Conservation (phyloP, 2,329 filamentous ascomycete genomes). For the Teratosphaeria destructans region DNA sequence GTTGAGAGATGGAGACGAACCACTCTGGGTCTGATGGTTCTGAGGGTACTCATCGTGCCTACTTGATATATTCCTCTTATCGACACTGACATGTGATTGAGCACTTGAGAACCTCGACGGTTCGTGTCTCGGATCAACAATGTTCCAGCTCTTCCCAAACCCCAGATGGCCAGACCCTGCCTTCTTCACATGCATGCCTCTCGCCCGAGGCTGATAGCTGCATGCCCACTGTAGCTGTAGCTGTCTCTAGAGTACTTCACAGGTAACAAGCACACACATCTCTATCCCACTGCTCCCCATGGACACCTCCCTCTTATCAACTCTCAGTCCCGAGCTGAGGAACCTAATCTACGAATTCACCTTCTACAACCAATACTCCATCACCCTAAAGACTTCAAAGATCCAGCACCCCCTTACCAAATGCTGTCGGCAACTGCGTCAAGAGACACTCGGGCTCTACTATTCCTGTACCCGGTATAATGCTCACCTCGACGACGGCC, state of each 20-base stretch:
- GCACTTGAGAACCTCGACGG: neutral
- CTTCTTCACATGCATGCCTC: neutral
- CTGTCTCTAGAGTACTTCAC: neutral
- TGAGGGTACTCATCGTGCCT: constrained; percentile 5
- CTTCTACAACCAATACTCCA: constrained; percentile 13
- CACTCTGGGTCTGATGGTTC: constrained; percentile 2
- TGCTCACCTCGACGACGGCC: constrained; percentile 19
- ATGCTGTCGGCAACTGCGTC: constrained; percentile 14
- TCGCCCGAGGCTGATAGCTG: neutral
- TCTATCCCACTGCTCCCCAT: neutral
- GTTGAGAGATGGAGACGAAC: constrained; percentile 17
- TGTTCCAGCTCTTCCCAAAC: neutral
- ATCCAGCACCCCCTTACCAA: constrained; percentile 12
- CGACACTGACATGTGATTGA: neutral
- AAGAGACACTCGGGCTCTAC: constrained; percentile 14
- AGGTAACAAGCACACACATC: neutral
- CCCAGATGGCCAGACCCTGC: neutral
- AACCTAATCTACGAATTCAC: constrained; percentile 13
- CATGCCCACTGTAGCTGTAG: neutral
- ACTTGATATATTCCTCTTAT: neutral
- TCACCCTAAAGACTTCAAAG: constrained; percentile 6
- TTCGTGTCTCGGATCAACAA: neutral
- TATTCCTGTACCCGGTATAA: constrained; percentile 14
- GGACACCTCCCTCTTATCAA: constrained; percentile 6
- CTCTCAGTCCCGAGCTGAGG: constrained; percentile 11